A percentile compares a stretch with the other conserved stretches of the same genome.
Conservation (phyloP, 1,284 basidiomycete species). For the Peniophora sp. region DNA sequence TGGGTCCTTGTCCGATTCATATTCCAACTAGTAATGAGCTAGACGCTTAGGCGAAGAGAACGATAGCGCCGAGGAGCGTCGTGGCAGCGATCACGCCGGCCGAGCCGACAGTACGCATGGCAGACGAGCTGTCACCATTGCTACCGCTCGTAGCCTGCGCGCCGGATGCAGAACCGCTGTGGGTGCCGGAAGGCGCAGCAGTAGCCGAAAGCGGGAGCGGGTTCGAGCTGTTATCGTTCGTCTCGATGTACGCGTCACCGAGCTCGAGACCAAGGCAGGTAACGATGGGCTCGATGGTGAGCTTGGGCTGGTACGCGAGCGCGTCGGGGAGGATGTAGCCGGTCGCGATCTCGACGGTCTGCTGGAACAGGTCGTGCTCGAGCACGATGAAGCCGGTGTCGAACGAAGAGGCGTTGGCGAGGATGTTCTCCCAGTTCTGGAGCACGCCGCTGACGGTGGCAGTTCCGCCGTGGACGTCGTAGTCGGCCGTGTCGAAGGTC, state of each 20-base stretch:
- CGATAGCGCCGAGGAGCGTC: too few species aligned
- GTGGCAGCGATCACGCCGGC: too few species aligned
- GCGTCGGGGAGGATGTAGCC: constrained; percentile 67
- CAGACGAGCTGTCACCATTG: too few species aligned
- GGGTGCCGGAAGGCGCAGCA: constrained; percentile 17
- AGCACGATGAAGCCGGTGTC: constrained; percentile 66
- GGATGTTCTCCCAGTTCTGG: constrained; percentile 58
- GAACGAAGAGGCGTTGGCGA: constrained; percentile 40
- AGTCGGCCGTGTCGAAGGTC: constrained; percentile 68
- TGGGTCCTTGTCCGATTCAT: too few species aligned
- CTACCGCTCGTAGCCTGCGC: too few species aligned
- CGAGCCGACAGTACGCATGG: too few species aligned
- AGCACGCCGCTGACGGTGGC: constrained; percentile 51
- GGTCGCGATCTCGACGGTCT: constrained; percentile 61
- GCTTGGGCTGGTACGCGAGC: constrained; percentile 46
- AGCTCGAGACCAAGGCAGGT: constrained; percentile 55
- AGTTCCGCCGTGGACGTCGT: constrained; percentile 63
- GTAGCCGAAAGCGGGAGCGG: constrained; percentile 30
- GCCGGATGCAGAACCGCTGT: not conserved
- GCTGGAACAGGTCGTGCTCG: constrained; percentile 66
- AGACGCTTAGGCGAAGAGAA: too few species aligned
- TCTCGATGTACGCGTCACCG: constrained; percentile 60
- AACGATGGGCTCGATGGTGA: constrained; percentile 61
- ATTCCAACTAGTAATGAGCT: too few species aligned
- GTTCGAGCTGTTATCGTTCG: constrained; percentile 54